Percentiles rank a stretch among this genome's conserved stretches.
phyloP scores from a whole-genome alignment of 768 basidiomycete species.

The Mycena polygramma region DNA sequence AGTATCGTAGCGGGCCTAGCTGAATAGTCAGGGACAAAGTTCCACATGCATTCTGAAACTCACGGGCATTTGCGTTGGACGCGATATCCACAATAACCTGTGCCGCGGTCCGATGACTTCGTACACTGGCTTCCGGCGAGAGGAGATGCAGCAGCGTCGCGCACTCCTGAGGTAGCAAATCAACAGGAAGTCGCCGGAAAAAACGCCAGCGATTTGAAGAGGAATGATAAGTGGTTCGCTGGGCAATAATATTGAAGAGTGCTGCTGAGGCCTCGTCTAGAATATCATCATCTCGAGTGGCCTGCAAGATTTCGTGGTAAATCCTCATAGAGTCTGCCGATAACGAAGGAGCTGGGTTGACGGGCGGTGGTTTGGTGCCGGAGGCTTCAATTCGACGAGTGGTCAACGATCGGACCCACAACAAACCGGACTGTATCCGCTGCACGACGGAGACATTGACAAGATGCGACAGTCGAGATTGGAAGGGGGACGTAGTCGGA shows the following conservation, averaged over 20 bases:
- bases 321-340: not conserved
- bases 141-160: slow-evolving; percentile 29
- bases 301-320: slow-evolving; percentile 26
- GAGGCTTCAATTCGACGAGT: not conserved
- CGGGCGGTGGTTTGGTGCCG: too few species aligned
- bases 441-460: not conserved
- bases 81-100: slow-evolving; percentile 30
- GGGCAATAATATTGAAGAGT: slow-evolving; percentile 1
- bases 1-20: slow-evolving; percentile 26
- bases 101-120: slow-evolving; percentile 32
- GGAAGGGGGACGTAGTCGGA: slow-evolving; percentile 9
- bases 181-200: slow-evolving; percentile 12
- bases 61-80: slow-evolving; percentile 1
- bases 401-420: not conserved
- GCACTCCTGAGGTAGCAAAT: slow-evolving; percentile 28
- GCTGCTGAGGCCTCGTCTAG: slow-evolving; percentile 29
- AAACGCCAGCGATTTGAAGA: not conserved
- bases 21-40: too few species aligned
- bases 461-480: not conserved
- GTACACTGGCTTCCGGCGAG: slow-evolving; percentile 33
- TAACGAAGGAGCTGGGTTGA: too few species aligned
- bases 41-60: not conserved
- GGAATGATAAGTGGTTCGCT: slow-evolving; percentile 1
- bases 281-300: slow-evolving; percentile 24
- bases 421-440: not conserved